Evolutionary conservation across 805 yeast genomes (phyloP).

Genomic region (Spathaspora sp.): DNA sequence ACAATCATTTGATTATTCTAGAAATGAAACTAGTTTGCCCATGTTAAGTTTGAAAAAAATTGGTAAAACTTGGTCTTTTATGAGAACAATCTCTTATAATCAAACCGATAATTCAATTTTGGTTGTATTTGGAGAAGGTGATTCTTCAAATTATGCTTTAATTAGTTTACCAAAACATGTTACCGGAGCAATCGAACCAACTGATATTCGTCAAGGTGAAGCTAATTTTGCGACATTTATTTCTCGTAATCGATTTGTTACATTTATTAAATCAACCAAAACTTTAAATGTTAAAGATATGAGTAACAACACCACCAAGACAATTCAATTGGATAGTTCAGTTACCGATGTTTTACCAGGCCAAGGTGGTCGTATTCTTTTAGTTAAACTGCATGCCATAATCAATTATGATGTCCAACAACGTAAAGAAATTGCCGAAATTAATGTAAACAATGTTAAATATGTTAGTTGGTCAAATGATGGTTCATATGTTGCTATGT

Average conservation of each 20-base stretch:
- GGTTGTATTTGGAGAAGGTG: slow-evolving; percentile 74
- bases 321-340: slow-evolving; percentile 64
- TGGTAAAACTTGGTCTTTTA: slow-evolving; percentile 82
- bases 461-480: slow-evolving; percentile 87
- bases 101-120: slow-evolving; percentile 87
- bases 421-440: slow-evolving; percentile 67
- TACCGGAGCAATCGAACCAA: slow-evolving; percentile 91
- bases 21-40: slow-evolving; percentile 66
- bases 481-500: slow-evolving; percentile 81
- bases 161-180: slow-evolving; percentile 79
- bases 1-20: slow-evolving; percentile 69
- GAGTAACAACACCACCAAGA: slow-evolving; percentile 75
- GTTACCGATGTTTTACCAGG: slow-evolving; percentile 73
- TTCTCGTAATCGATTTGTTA: slow-evolving; percentile 91
- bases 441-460: slow-evolving; percentile 74
- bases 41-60: slow-evolving; percentile 79
- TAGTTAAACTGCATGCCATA: slow-evolving; percentile 70
- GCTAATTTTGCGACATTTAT: slow-evolving; percentile 87
- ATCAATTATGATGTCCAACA: slow-evolving; percentile 91
- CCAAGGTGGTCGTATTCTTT: slow-evolving; percentile 78
- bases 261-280: slow-evolving; percentile 60
- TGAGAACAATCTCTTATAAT: slow-evolving; percentile 82
- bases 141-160: slow-evolving; percentile 65
- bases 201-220: slow-evolving; percentile 71
- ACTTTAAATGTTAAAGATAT: slow-evolving; percentile 81